Percentiles rank a stretch among this genome's conserved stretches.
These are phyloP conservation scores for Solanum gandarillasii DNA, from an alignment of 257 asterid species.

Conservation along the genomic window DNA sequence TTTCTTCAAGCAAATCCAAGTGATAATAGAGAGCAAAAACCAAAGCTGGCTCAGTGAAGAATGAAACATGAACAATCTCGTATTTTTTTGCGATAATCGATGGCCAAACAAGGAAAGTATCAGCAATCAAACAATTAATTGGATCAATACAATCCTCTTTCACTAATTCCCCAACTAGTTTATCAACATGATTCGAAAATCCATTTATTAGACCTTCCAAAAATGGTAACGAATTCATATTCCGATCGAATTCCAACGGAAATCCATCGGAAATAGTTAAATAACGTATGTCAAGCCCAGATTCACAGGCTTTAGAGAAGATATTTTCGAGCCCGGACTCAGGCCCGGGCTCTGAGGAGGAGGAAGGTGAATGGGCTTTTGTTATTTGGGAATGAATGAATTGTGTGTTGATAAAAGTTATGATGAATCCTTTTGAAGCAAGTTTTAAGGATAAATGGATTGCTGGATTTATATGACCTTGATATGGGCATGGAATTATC, in stretches of 20 bases:
- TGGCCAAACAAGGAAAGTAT: constrained; percentile 31
- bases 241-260: not conserved
- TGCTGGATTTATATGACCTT: constrained; percentile 5
- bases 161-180: not conserved
- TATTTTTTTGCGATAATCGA: constrained; percentile 25
- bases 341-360: not conserved
- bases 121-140: constrained; percentile 24
- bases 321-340: not conserved
- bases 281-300: not conserved
- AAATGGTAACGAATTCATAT: not conserved
- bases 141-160: constrained; percentile 2
- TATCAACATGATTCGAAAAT: not conserved
- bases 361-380: not conserved
- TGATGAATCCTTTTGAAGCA: constrained; percentile 5
- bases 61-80: constrained; percentile 24
- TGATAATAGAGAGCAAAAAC: constrained; percentile 32
- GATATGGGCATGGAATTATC: constrained; percentile 1
- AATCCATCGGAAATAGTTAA: not conserved
- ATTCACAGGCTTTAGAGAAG: not conserved
- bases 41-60: constrained; percentile 45
- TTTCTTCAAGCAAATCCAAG: constrained; percentile 18
- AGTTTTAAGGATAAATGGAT: not conserved
- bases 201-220: not conserved
- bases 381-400: not conserved
- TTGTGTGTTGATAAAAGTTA: not conserved